Evolutionary conservation across 768 basidiomycete genomes (phyloP).

Genomic region (Megacollybia marginata): DNA sequence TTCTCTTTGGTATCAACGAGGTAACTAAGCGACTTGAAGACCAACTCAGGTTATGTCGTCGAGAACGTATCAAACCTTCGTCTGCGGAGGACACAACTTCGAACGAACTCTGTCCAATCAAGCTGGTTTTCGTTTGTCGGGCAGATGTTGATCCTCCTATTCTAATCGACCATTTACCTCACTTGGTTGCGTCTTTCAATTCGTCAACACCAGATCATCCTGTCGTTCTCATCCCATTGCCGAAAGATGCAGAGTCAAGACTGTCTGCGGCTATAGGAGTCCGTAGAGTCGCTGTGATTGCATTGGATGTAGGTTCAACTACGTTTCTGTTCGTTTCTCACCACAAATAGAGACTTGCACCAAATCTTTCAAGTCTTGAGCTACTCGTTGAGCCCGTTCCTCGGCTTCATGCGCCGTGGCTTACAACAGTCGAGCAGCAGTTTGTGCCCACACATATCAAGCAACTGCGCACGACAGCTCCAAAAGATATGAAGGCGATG

Average conservation of each 20-base stretch:
- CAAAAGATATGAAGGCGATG: slow-evolving; percentile 69
- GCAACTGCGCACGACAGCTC: slow-evolving; percentile 69
- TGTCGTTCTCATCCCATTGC: slow-evolving; percentile 57
- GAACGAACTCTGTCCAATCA: slow-evolving; percentile 20
- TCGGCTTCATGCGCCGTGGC: slow-evolving; percentile 60
- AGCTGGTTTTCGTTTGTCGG: slow-evolving; percentile 60
- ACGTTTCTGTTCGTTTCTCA: slow-evolving; percentile 5
- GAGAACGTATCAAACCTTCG: slow-evolving; percentile 1
- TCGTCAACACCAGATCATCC: slow-evolving; percentile 27
- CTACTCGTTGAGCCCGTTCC: slow-evolving; percentile 44
- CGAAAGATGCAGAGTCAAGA: slow-evolving; percentile 54
- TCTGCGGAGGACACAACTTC: background rate
- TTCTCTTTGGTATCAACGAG: slow-evolving; percentile 69
- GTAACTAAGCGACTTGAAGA: slow-evolving; percentile 69
- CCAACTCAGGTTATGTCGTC: slow-evolving; percentile 26
- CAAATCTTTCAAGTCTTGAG: slow-evolving; percentile 26
- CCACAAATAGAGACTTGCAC: slow-evolving; percentile 31
- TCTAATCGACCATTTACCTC: slow-evolving; percentile 68
- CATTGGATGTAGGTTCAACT: slow-evolving; percentile 48
- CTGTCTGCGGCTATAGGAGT: slow-evolving; percentile 61
- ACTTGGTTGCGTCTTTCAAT: slow-evolving; percentile 73
- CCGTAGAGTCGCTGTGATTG: slow-evolving; percentile 58
- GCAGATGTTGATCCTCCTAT: slow-evolving; percentile 69
- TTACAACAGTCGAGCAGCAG: slow-evolving; percentile 22
- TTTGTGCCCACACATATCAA: slow-evolving; percentile 75